These are phyloP conservation scores for Uncinocarpus reesii DNA, from an alignment of 2,329 filamentous ascomycete species.

Conservation along the genomic window DNA sequence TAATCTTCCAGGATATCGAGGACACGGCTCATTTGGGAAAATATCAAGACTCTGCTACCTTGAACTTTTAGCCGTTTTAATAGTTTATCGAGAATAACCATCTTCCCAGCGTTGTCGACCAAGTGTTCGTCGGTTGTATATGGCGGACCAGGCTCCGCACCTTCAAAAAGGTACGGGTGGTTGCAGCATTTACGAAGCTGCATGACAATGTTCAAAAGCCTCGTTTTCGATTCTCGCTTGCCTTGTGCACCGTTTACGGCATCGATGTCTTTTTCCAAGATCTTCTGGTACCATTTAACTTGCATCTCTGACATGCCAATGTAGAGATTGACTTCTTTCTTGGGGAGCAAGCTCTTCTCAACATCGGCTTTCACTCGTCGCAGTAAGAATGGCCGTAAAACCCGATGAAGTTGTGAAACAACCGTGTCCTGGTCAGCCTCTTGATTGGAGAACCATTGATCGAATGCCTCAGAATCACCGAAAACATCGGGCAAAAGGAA, in stretches of 20 bases:
- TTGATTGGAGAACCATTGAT: constrained; percentile 93
- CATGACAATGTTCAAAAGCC: constrained; percentile 97
- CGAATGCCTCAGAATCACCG: constrained; percentile 90
- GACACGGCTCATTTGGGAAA: constrained; percentile 97
- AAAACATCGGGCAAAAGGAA: constrained; percentile 98
- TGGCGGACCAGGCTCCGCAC: constrained; percentile 89
- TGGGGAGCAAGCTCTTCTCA: constrained; percentile 91
- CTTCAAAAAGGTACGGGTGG: constrained; percentile 95
- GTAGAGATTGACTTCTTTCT: constrained; percentile 95
- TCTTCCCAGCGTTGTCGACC: constrained; percentile 87
- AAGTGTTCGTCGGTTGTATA: constrained; percentile 98
- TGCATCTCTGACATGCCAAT: constrained; percentile 99
- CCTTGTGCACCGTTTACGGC: constrained; percentile 93
- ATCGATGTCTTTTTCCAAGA: constrained; percentile 97
- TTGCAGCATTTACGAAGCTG: constrained; percentile 98
- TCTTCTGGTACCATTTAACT: constrained; percentile 98
- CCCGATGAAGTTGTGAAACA: constrained; percentile 87
- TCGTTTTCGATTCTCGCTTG: constrained; percentile 94
- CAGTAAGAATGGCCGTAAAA: constrained; percentile 84
- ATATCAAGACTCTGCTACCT: constrained; percentile 92
- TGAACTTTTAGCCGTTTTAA: constrained; percentile 71
- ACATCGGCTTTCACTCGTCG: constrained; percentile 96
- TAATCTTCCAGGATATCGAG: constrained; percentile 97
- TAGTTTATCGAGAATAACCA: constrained; percentile 91
- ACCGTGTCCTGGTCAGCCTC: constrained; percentile 87